A percentile compares a stretch with the other conserved stretches of the same genome.
These are phyloP conservation scores for Fusarium temperatum DNA, from an alignment of 2,329 filamentous ascomycete genomes.

Conservation along the genomic window DNA sequence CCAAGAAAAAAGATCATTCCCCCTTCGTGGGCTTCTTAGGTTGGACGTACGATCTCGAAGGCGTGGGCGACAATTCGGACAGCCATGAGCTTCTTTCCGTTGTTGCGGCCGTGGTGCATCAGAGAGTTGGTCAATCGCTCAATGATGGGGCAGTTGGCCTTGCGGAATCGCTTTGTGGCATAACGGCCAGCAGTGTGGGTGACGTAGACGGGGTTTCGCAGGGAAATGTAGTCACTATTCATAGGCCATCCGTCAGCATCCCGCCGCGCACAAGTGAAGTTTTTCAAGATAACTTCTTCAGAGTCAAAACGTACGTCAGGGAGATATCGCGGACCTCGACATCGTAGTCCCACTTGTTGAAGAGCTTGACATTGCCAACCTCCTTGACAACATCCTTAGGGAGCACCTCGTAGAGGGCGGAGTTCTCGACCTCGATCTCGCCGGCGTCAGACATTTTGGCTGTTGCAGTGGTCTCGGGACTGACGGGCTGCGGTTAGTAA, in stretches of 20 bases:
- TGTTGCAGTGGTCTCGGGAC: slow-evolving; percentile 49
- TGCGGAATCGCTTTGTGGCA: slow-evolving; percentile 99
- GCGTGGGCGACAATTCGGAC: slow-evolving; percentile 98
- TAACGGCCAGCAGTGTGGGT: slow-evolving; percentile 98
- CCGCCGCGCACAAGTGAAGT: slow-evolving; percentile 23
- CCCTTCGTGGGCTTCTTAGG: slow-evolving; percentile 5
- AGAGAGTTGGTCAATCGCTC: slow-evolving; percentile 99
- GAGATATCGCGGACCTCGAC: slow-evolving; percentile 99
- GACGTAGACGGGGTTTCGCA: slow-evolving; percentile 98
- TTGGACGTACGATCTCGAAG: slow-evolving; percentile 94
- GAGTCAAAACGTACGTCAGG: slow-evolving; percentile 78
- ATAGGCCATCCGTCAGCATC: slow-evolving; percentile 47
- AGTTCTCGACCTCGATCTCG: slow-evolving; percentile 91
- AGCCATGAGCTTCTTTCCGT: slow-evolving; percentile 99
- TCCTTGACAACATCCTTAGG: slow-evolving; percentile 92
- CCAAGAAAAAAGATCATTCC: background rate
- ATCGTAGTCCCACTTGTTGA: slow-evolving; percentile 99
- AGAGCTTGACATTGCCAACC: slow-evolving; percentile 93
- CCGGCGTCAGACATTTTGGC: slow-evolving; percentile 90
- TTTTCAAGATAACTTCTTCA: slow-evolving; percentile 20
- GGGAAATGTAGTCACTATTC: slow-evolving; percentile 97
- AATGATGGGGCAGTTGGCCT: slow-evolving; percentile 99
- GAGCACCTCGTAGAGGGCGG: slow-evolving; percentile 79
- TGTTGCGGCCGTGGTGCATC: slow-evolving; percentile 99
- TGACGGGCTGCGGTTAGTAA: slow-evolving; percentile 49